These are phyloP conservation scores for Termitomyces sp. DNA, from an alignment of 768 basidiomycete species.

Conservation along the genomic window DNA sequence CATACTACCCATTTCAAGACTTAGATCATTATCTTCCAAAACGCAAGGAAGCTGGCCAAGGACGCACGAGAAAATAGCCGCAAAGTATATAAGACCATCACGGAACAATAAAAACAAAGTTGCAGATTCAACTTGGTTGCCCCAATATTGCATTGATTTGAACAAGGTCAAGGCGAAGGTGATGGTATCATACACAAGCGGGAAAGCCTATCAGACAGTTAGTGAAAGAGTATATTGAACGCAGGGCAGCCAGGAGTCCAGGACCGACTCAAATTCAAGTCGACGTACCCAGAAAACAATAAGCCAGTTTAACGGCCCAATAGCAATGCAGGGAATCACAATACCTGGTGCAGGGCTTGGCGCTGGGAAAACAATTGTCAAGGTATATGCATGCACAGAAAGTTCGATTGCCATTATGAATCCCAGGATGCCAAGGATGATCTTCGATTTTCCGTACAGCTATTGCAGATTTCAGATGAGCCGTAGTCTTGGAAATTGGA, in stretches of 20 bases:
- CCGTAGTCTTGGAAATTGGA: neutral
- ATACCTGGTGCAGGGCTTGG: slow-evolving; percentile 13
- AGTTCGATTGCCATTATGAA: slow-evolving; percentile 14
- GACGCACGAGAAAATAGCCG: slow-evolving; percentile 19
- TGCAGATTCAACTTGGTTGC: slow-evolving; percentile 1
- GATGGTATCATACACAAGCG: slow-evolving; percentile 14
- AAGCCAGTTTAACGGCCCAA: slow-evolving; percentile 19
- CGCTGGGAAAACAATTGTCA: slow-evolving; percentile 15
- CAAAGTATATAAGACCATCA: slow-evolving; percentile 23
- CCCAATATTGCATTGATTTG: slow-evolving; percentile 5
- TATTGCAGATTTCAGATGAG: neutral
- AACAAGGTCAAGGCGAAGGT: slow-evolving; percentile 13
- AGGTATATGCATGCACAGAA: slow-evolving; percentile 12
- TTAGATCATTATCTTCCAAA: neutral
- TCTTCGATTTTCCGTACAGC: slow-evolving; percentile 17
- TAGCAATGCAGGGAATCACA: slow-evolving; percentile 17
- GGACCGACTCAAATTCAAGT: neutral
- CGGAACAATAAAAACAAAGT: slow-evolving; percentile 8
- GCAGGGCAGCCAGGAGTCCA: too few relatives aligned
- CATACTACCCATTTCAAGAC: slow-evolving; percentile 8
- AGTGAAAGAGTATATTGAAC: neutral
- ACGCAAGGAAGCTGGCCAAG: neutral
- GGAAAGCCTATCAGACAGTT: neutral
- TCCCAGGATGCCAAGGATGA: slow-evolving; percentile 10
- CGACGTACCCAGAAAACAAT: slow-evolving; percentile 21